Percentiles rank a stretch among this genome's conserved stretches.
phyloP scores from a whole-genome alignment of 1,284 basidiomycete genomes.

The Moesziomyces sp. region DNA sequence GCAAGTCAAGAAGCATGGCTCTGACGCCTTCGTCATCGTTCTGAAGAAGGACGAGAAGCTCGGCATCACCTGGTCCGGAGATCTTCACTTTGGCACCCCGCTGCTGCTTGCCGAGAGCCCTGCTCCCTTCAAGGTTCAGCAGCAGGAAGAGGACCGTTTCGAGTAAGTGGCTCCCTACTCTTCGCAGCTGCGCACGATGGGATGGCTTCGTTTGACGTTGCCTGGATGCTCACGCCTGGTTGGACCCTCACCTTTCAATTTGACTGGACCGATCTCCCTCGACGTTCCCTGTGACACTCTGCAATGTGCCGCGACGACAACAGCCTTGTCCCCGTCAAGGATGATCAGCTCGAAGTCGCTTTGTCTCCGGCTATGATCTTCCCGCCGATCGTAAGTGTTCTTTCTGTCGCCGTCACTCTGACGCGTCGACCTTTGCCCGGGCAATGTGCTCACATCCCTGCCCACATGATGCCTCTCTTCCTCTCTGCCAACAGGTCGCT shows the following conservation, averaged over 20 bases:
- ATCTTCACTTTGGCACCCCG: background rate
- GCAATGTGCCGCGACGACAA: background rate
- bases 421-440: too few relatives aligned
- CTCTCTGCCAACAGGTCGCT: background rate
- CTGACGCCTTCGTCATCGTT: slow-evolving; percentile 1
- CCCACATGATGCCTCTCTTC: too few relatives aligned
- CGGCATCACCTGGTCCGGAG: slow-evolving; percentile 2
- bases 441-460: too few relatives aligned
- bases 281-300: background rate
- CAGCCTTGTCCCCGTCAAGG: background rate
- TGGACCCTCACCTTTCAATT: background rate
- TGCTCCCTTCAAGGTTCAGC: background rate
- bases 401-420: background rate
- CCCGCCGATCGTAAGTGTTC: slow-evolving; percentile 5
- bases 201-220: too few relatives aligned
- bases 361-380: slow-evolving; percentile 8
- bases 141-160: background rate
- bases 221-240: too few relatives aligned
- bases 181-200: too few relatives aligned
- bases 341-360: background rate
- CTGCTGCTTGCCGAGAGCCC: background rate
- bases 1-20: slow-evolving; percentile 9
- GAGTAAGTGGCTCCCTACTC: background rate
- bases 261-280: background rate
- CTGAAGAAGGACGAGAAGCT: slow-evolving; percentile 5